Evolutionary conservation across 1,284 basidiomycete genomes (phyloP).

Genomic region (Cryptococcus sp.): DNA sequence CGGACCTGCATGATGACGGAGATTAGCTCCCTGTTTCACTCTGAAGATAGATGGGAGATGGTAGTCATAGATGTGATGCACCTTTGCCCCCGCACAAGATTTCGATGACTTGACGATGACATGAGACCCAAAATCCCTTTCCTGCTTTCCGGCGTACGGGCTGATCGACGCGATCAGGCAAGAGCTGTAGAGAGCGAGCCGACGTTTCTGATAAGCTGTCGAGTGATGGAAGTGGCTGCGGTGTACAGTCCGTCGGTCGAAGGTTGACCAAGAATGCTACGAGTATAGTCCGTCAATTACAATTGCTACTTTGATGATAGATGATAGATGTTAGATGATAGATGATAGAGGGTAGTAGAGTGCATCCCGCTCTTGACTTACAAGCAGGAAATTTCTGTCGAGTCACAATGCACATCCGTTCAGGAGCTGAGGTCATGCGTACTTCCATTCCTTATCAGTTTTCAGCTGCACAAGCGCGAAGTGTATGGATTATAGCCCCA

Average conservation of each 20-base stretch:
- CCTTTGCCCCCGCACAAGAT: constrained; percentile 7
- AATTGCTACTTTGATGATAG: not conserved
- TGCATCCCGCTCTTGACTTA: not conserved
- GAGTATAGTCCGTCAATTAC: not conserved
- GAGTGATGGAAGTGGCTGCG: not conserved
- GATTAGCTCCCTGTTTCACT: not conserved
- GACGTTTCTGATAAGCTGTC: not conserved
- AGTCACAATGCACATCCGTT: not conserved
- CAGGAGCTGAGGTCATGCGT: too few relatives aligned
- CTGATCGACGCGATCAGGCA: constrained; percentile 23
- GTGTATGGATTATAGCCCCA: not conserved
- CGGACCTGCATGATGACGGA: constrained; percentile 4
- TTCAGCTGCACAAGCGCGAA: too few relatives aligned
- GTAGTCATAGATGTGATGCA: not conserved
- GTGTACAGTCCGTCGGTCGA: constrained; percentile 6
- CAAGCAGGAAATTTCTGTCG: not conserved
- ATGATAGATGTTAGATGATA: too few relatives aligned
- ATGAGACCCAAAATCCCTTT: constrained; percentile 18
- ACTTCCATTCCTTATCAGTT: too few relatives aligned
- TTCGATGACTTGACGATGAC: constrained; percentile 15
- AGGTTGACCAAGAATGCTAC: constrained; percentile 28
- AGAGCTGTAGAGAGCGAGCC: constrained; percentile 6
- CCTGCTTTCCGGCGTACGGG: constrained; percentile 15
- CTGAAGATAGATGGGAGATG: not conserved
- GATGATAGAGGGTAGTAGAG: too few relatives aligned